Conservation (phyloP, 441 rosid species). For the Macaranga tanarius region DNA sequence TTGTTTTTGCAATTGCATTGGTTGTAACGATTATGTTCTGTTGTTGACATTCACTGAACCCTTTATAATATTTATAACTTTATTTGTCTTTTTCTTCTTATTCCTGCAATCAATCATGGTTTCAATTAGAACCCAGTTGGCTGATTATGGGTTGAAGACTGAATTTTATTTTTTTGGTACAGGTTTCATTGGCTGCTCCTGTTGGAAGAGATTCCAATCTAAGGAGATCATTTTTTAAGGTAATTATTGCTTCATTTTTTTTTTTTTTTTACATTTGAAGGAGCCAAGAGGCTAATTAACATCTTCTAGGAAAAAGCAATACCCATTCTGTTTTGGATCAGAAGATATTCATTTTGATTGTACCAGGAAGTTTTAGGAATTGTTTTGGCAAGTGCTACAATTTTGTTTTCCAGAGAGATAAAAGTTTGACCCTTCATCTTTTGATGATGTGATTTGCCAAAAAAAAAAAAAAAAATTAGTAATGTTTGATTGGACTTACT, state of each 20-base stretch:
- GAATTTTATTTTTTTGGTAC: constrained; percentile 14
- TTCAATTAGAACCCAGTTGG: background rate
- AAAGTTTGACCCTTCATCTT: background rate
- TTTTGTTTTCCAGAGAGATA: background rate
- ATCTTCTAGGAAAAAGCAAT: no score
- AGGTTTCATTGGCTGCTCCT: constrained; percentile 49
- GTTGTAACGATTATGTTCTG: background rate
- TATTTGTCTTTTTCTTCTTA: background rate
- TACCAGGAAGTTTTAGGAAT: background rate
- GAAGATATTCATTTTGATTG: no score
- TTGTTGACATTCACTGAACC: background rate
- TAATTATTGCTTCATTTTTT: constrained; percentile 22
- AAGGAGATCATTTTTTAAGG: constrained; percentile 56
- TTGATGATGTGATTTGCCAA: background rate
- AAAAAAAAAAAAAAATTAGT: background rate
- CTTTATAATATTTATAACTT: background rate
- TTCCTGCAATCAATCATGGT: background rate
- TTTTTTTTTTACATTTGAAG: no score
- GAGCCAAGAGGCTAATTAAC: no score
- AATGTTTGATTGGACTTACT: background rate
- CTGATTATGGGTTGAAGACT: background rate
- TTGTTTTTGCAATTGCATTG: background rate
- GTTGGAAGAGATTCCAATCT: constrained; percentile 43
- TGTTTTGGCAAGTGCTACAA: constrained; percentile 1
- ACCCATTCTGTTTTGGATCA: no score